Evolutionary conservation across 257 asterid species (phyloP).

Genomic region (Jasminum sambac): DNA sequence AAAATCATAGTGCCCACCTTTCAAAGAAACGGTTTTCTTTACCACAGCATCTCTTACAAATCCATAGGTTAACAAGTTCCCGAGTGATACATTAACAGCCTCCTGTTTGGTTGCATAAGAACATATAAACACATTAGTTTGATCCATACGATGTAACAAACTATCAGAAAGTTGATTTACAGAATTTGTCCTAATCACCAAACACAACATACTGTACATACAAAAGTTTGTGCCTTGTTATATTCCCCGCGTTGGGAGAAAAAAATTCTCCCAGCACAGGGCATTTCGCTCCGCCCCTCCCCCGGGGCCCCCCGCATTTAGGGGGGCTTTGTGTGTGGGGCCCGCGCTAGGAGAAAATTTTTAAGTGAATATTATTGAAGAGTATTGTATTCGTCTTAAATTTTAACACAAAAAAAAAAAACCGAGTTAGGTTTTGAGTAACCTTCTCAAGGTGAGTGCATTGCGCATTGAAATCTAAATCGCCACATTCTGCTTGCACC

Average conservation of each 20-base stretch:
- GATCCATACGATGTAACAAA: neutral
- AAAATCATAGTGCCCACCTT: conserved; percentile 89
- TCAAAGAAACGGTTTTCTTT: conserved; percentile 51
- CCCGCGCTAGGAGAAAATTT: no score
- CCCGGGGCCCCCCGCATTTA: no score
- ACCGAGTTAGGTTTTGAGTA: neutral
- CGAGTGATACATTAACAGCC: conserved; percentile 78
- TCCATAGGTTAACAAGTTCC: conserved; percentile 71
- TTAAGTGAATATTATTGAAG: neutral
- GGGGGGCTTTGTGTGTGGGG: no score
- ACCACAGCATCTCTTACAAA: conserved; percentile 75
- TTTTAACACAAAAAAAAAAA: neutral
- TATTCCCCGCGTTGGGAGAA: no score
- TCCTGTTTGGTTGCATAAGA: conserved; percentile 47
- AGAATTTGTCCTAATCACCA: no score
- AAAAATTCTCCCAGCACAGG: no score
- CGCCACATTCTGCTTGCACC: conserved; percentile 43
- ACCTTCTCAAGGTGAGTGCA: conserved; percentile 77
- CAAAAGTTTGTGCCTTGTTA: no score
- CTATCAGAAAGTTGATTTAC: neutral
- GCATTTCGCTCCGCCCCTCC: no score
- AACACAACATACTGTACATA: no score
- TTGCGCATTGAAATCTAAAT: conserved; percentile 49
- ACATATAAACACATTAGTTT: neutral
- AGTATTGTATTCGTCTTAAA: neutral